Evolutionary conservation across 179 eudicot species (phyloP), one percentile per base, ranked within the genome.

Genomic region (Beta corolliflora): DNA sequence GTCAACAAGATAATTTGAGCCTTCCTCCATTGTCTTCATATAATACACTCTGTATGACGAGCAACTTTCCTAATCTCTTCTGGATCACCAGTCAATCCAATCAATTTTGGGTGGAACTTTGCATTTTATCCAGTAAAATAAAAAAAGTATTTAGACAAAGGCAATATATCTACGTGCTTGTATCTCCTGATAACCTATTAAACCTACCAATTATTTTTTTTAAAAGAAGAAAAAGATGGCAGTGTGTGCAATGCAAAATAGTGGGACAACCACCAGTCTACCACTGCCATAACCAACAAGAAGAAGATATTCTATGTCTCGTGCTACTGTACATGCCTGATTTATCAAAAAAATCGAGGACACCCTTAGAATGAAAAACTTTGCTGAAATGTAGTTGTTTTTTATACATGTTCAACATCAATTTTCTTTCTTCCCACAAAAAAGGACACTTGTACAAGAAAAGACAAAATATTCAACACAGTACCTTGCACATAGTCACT

Each of bases 1-100:
- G 81, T 95, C 99, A 15, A 95, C 99, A 46, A 95, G 97, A 88
- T 95, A 95, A 85, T 95, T 98, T 25, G 93, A 89, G 81, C 91
- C 99, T 87, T 95, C 99, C 76, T 94, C 99, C 29, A 25, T 25
- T 25, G 29, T 25, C 87, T 95, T 95, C 99, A 95, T 94, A 77
- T 94, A 95, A 88, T 95, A 95, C 4, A 95, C 98, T 77, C 99
- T 92, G 83, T 90, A 95, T 45, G 98, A 71, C 95, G 97, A 63
- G 99, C 99, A 85, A 90, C 92, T 86, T 94, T 93, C 76, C 90
- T 85, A 53, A 95, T 75, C 88, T 95, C 99, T 44, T 91, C 97
- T 2, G 93, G 88, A 29, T 83, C 88, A 81, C 99, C 99, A 73
- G 99, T 95, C 56, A 95, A 89, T 71, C 99, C 99, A 84, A 95